A percentile compares a stretch with the other conserved stretches of the same genome.
Evolutionary conservation across 495 filamentous ascomycete species (phyloP).

Genomic region (Neurospora sp.): DNA sequence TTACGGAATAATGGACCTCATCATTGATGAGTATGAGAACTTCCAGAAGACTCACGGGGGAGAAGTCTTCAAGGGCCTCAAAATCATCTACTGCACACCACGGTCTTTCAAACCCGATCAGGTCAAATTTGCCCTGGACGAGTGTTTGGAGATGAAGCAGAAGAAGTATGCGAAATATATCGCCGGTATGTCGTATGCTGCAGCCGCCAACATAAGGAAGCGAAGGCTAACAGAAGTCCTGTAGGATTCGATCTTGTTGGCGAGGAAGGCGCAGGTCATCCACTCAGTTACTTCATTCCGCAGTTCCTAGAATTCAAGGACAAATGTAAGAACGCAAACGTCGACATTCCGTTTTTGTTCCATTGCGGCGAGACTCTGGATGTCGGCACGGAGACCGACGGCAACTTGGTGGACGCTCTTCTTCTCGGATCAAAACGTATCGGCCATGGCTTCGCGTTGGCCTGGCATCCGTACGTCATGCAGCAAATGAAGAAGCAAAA

Average conservation of each 20-base stretch:
- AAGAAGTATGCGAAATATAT: conserved; percentile 58
- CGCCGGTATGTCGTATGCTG: conserved; percentile 32
- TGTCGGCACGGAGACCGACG: conserved; percentile 63
- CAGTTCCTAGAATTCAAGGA: conserved; percentile 78
- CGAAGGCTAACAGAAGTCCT: no score
- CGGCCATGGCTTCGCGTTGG: conserved; percentile 85
- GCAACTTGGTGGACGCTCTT: conserved; percentile 82
- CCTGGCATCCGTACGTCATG: conserved; percentile 75
- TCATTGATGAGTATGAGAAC: conserved; percentile 34
- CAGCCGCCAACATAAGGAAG: background rate
- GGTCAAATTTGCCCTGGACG: conserved; percentile 56
- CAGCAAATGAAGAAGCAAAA: conserved; percentile 70
- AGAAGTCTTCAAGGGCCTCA: conserved; percentile 31
- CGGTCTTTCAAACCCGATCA: conserved; percentile 45
- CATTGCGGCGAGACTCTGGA: conserved; percentile 87
- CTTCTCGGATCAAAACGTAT: conserved; percentile 76
- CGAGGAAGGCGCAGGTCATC: conserved; percentile 63
- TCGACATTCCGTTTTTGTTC: conserved; percentile 91
- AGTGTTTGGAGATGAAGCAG: conserved; percentile 73
- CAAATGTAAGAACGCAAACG: conserved; percentile 50
- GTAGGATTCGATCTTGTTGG: conserved; percentile 80
- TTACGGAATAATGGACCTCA: conserved; percentile 39
- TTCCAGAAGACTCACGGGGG: conserved; percentile 28
- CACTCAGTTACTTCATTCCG: conserved; percentile 60
- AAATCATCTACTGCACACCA: conserved; percentile 44